phyloP scores from a whole-genome alignment of 2,329 filamentous ascomycete genomes.

The Xylaria sp. region DNA sequence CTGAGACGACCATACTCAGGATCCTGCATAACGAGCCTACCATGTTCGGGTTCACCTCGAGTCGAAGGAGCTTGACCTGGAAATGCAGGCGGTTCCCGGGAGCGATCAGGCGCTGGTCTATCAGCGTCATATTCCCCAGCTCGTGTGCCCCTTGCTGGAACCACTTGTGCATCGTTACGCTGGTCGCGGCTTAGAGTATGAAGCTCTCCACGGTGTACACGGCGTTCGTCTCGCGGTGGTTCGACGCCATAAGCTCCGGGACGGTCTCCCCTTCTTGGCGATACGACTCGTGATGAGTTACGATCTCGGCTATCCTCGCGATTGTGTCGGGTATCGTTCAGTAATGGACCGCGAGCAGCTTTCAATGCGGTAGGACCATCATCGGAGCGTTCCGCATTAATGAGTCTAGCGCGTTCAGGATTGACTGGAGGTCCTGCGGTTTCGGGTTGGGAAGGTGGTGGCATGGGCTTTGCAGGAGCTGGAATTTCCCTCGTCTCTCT shows the following conservation, averaged over 20 bases:
- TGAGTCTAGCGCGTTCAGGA: conserved; percentile 64
- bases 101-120: conserved; percentile 54
- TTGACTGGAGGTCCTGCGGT: conserved; percentile 63
- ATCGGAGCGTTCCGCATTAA: conserved; percentile 52
- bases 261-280: conserved; percentile 61
- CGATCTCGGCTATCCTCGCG: conserved; percentile 61
- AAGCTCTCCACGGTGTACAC: conserved; percentile 55
- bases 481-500: conserved; percentile 45
- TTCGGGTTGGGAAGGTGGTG: conserved; percentile 47
- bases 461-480: conserved; percentile 47
- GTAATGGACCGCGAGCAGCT: conserved; percentile 59
- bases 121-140: conserved; percentile 56
- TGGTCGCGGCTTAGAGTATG: conserved; percentile 48
- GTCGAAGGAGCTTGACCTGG: conserved; percentile 50
- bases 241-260: conserved; percentile 54
- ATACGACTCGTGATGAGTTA: conserved; percentile 52
- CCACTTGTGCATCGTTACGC: conserved; percentile 45
- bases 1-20: conserved; percentile 72
- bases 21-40: conserved; percentile 65
- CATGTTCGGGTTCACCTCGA: conserved; percentile 62
- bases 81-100: conserved; percentile 55
- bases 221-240: conserved; percentile 59
- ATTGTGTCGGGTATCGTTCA: conserved; percentile 56
- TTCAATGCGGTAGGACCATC: conserved; percentile 58
- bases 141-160: conserved; percentile 44